Base-by-base conservation (phyloP, 257 asterid species). In the Jacaranda mimosifolia region DNA sequence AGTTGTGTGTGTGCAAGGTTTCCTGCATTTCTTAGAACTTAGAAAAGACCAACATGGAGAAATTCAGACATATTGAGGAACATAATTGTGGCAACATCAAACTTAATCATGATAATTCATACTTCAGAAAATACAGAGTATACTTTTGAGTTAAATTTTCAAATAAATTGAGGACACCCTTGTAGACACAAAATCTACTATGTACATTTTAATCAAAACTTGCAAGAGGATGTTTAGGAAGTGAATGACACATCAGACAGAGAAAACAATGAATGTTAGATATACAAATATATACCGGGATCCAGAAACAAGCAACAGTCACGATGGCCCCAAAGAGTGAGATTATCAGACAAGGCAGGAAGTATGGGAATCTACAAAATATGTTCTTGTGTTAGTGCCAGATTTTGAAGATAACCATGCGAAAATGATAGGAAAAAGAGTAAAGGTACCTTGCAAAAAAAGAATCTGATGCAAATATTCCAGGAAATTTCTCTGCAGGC, bases 401-500 rank as follows among this genome's bases (percentile, higher is more conserved):
- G 71, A 74, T 58, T 9, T 17, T 39, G n/a, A 62, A 12, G 72
- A 10, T 63, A 58, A 45, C 10, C 32, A 18, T 38, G 66, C 9
- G 3, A 7, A 40, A 43, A 14, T 53, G 48, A 63, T 68, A 45
- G 40, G 55, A 58, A 26, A 73, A 57, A 46, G 26, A 70, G 57
- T n/a, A 45, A 9, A 45, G 15, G 75, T 68, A 92, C 97, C 97
- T 90, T 32, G 85, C 97, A 26, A 85, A 87, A 35, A 92, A 36
- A 38, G 95, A 87, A 68, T 88, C 87, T 63, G 83, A 32, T 21
- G 92, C 79, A 82, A 92, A 87, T 70, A 92, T 62, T 66, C 82
- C 83, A 4, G 97, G 97, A 76, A 80, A 92, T 74, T 91, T 89
- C 51, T 92, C 94, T 69, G 95, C 97, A 46, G 97, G 97, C 97